phyloP scores from a whole-genome alignment of 805 yeast species.

The Lipomyces japonicus region DNA sequence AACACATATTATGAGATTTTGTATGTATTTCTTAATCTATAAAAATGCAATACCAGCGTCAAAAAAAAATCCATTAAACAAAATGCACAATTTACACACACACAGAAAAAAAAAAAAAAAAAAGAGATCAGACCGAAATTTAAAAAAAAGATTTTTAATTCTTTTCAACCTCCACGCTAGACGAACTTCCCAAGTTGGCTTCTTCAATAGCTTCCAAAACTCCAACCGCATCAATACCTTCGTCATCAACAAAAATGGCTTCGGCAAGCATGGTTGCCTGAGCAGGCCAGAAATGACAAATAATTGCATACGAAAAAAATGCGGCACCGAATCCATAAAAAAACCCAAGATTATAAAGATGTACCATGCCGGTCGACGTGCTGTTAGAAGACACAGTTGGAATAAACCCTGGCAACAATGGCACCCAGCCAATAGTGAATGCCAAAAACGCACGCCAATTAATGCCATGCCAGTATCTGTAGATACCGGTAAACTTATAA shows the following conservation, averaged over 20 bases:
- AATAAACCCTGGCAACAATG: conserved; percentile 25
- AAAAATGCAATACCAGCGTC: too few species aligned
- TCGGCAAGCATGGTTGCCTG: conserved; percentile 12
- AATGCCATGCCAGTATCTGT: conserved; percentile 25
- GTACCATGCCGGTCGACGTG: conserved; percentile 18
- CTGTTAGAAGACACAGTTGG: conserved; percentile 14
- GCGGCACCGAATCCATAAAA: conserved; percentile 29
- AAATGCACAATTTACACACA: neutral
- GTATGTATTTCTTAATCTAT: neutral
- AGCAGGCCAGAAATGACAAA: conserved; percentile 13
- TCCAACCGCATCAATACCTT: conserved; percentile 3
- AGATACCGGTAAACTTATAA: conserved; percentile 22
- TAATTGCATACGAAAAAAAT: conserved; percentile 13
- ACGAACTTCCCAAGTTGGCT: neutral
- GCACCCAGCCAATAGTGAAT: conserved; percentile 22
- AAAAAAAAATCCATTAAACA: neutral
- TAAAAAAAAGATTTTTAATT: too few species aligned
- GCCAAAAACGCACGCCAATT: conserved; percentile 26
- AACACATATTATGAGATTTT: neutral
- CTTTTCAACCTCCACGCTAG: neutral
- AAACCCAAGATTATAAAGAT: conserved; percentile 29
- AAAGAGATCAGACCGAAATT: neutral
- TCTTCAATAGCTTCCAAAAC: neutral
- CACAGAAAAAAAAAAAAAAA: too few species aligned
- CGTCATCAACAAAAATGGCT: conserved; percentile 7